Evolutionary conservation across 2,329 filamentous ascomycete genomes (phyloP), one percentile per base, ranked within the genome.

Genomic region (Pseudogymnoascus sp.): DNA sequence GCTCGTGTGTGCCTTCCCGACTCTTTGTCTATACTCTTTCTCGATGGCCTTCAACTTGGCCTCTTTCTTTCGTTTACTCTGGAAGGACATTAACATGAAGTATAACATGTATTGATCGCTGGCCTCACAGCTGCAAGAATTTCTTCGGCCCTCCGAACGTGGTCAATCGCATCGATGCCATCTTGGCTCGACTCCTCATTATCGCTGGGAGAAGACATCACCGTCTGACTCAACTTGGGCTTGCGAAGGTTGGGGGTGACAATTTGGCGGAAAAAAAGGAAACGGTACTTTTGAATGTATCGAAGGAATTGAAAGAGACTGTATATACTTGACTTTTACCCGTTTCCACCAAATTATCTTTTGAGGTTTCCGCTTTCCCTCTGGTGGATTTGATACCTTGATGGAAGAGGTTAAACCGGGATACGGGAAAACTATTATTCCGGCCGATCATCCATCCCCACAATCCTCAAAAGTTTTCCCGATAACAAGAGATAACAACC

Each of bases 31-130:
- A 37, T 67, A 66, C 20, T 69, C 67, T 15, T 43, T 59, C 36
- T 70, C 66, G 30, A 72, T 66, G 20, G 60, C 58, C 22, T 65
- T 69, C 6, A 70, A 66, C 61, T 68, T 68, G n/a, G 64, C 59
- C 15, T 71, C 68, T 28, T 58, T 58, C 35, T 68, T 65, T 3
- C 62, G 65, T 53, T 63, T 69, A 18, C 60, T 61, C 71, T 71
- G 41, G 35, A n/a, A 30, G 30, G 60, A 41, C 18, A 12, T 57
- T 33, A 33, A 35, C 11, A 35, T 39, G 30, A 41, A 43, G 28
- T 41, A 47, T 30, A 60, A 14, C 15, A 60, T 36, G 50, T 60
- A 20, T 37, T n/a, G 8, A 60, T 60, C 30, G 50, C 6, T 50
- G 14, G 50, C 12, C 60, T 36, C 63, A 68, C 67, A 57, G 58